Conservation (phyloP, 352 stramenopile genomes). For the Globisporangium megalacanthum region DNA sequence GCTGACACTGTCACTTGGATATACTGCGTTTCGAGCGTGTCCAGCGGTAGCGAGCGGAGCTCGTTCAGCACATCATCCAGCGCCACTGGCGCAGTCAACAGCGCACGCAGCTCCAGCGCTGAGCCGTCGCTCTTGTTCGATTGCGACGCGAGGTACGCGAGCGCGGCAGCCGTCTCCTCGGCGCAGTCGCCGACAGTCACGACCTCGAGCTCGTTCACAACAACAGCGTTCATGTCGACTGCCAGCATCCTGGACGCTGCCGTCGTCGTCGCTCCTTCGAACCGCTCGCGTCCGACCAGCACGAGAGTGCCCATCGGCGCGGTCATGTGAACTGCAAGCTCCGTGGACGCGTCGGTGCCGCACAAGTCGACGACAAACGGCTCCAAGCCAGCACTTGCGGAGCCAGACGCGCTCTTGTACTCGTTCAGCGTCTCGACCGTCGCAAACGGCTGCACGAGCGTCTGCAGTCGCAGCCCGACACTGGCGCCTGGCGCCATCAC, state of each 20-base stretch:
- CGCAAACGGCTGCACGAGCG: conserved; percentile 13
- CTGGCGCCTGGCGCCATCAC: conserved; percentile 19
- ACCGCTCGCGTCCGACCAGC: conserved; percentile 25
- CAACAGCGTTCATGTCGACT: conserved; percentile 68
- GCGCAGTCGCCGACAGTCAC: conserved; percentile 27
- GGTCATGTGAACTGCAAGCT: conserved; percentile 35
- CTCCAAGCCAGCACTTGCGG: conserved; percentile 20
- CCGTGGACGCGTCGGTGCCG: conserved; percentile 29
- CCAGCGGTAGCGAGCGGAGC: not conserved
- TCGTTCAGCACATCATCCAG: not conserved
- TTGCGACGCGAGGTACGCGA: not conserved
- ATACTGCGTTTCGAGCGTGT: not conserved
- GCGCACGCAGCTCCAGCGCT: not conserved
- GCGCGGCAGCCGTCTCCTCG: not conserved
- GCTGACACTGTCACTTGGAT: not conserved
- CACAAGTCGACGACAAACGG: conserved; percentile 48
- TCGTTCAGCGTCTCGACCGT: conserved; percentile 28
- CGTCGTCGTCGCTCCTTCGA: conserved; percentile 13
- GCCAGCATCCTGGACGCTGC: conserved; percentile 16
- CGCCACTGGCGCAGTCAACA: not conserved
- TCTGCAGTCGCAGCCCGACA: not conserved
- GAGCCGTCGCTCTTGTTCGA: not conserved
- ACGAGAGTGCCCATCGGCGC: conserved; percentile 45
- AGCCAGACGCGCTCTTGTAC: conserved; percentile 24
- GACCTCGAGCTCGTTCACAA: conserved; percentile 60